Conservation (phyloP, 768 basidiomycete genomes). For the Chalciporus pseudorubinellus region DNA sequence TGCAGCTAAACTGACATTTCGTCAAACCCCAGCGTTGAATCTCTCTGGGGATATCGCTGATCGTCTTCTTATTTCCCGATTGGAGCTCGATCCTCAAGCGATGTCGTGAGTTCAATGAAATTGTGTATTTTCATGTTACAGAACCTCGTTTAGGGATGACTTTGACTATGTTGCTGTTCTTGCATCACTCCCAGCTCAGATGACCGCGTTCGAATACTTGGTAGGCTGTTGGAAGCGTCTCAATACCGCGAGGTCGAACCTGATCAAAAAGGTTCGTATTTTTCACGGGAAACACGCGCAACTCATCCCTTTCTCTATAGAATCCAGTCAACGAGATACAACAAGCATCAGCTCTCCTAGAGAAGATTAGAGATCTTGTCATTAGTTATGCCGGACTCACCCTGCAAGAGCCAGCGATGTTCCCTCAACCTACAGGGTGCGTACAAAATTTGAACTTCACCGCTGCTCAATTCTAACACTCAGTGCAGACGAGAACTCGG, state of each 20-base stretch:
- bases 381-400: slow-evolving; percentile 88
- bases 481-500: slow-evolving; percentile 63
- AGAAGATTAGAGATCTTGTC: slow-evolving; percentile 77
- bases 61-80: slow-evolving; percentile 76
- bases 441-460: slow-evolving; percentile 18
- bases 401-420: slow-evolving; percentile 92
- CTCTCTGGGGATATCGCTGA: slow-evolving; percentile 65
- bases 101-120: slow-evolving; percentile 56
- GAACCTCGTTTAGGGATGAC: slow-evolving; percentile 51
- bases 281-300: slow-evolving; percentile 17
- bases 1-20: slow-evolving; percentile 2
- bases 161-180: slow-evolving; percentile 71
- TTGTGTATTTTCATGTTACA: not conserved
- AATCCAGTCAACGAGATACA: slow-evolving; percentile 55
- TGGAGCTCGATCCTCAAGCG: slow-evolving; percentile 71
- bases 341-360: slow-evolving; percentile 59
- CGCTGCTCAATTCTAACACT: slow-evolving; percentile 2
- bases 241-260: slow-evolving; percentile 48
- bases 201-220: slow-evolving; percentile 88
- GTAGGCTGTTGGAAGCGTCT: slow-evolving; percentile 91
- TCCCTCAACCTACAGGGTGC: slow-evolving; percentile 82
- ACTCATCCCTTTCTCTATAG: slow-evolving; percentile 40
- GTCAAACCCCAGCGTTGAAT: slow-evolving; percentile 36
- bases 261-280: slow-evolving; percentile 60
- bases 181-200: slow-evolving; percentile 70